phyloP scores from a whole-genome alignment of 768 basidiomycete species.

The Phallus indusiatus region DNA sequence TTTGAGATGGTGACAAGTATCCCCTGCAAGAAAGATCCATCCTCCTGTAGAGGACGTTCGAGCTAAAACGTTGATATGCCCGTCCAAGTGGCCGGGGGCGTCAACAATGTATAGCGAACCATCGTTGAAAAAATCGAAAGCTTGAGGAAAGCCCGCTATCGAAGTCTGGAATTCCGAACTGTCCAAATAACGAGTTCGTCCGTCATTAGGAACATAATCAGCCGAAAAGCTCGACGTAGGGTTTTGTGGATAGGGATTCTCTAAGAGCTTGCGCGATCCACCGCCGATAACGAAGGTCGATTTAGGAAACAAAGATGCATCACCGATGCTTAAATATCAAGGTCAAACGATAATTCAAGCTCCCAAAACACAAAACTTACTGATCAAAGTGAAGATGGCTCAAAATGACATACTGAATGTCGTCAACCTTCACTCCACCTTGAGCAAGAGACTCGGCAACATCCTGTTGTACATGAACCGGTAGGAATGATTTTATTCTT shows the following conservation, averaged over 20 bases:
- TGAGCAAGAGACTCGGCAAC: conserved; percentile 39
- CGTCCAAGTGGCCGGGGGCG: conserved; percentile 45
- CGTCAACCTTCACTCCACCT: conserved; percentile 34
- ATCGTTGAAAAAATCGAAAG: conserved; percentile 46
- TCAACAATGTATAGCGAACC: conserved; percentile 51
- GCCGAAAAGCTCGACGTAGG: conserved; percentile 21
- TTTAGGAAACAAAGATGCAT: conserved; percentile 35
- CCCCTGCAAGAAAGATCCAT: conserved; percentile 48
- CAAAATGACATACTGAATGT: conserved; percentile 36
- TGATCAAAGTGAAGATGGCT: conserved; percentile 50
- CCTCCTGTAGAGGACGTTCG: conserved; percentile 43
- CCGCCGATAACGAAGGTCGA: conserved; percentile 41
- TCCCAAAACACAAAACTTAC: background rate
- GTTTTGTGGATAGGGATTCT: conserved; percentile 33
- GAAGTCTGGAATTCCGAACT: conserved; percentile 24
- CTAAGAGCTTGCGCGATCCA: conserved; percentile 26
- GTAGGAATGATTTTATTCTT: conserved; percentile 16
- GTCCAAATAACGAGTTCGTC: conserved; percentile 30
- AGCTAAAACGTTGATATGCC: conserved; percentile 45
- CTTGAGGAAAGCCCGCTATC: conserved; percentile 41
- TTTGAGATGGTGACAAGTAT: conserved; percentile 47
- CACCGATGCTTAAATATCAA: conserved; percentile 24
- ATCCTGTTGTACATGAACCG: conserved; percentile 13
- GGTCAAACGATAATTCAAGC: background rate
- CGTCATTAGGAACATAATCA: conserved; percentile 25